phyloP scores from a whole-genome alignment of 352 stramenopile genomes.

The Globisporangium spiculum region DNA sequence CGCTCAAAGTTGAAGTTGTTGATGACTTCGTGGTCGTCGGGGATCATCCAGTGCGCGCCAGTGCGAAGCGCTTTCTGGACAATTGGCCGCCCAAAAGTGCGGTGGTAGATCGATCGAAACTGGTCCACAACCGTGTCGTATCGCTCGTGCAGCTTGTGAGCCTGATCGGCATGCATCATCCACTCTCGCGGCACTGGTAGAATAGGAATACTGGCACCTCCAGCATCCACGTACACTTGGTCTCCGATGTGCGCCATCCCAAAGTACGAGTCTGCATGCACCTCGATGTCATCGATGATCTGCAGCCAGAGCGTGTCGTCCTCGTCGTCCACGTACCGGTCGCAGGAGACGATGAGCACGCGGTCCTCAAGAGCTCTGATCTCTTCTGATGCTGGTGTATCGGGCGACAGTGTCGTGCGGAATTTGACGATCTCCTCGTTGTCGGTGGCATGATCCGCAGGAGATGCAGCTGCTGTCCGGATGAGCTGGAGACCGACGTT shows the following conservation, averaged over 20 bases:
- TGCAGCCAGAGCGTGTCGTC: constrained; percentile 45
- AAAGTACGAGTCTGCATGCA: constrained; percentile 33
- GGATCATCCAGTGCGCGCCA: constrained; percentile 77
- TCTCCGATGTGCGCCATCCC: constrained; percentile 55
- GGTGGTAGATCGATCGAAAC: constrained; percentile 61
- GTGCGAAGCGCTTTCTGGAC: constrained; percentile 51
- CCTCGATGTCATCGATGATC: constrained; percentile 37
- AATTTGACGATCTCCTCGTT: constrained; percentile 35
- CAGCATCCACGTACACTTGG: constrained; percentile 56
- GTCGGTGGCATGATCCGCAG: background rate
- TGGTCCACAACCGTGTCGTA: constrained; percentile 30
- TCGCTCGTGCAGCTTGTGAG: constrained; percentile 8
- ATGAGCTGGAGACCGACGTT: constrained; percentile 20
- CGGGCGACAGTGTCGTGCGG: constrained; percentile 17
- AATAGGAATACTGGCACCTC: constrained; percentile 28
- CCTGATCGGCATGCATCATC: background rate
- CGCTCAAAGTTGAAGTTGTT: constrained; percentile 70
- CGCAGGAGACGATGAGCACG: constrained; percentile 52
- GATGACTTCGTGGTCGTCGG: constrained; percentile 74
- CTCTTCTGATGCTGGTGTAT: background rate
- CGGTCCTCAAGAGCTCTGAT: constrained; percentile 1
- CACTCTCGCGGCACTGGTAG: constrained; percentile 15
- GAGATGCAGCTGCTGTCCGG: background rate
- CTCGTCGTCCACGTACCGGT: constrained; percentile 56
- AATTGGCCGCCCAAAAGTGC: constrained; percentile 43